Percentiles rank a stretch among this genome's conserved stretches.
Conservation (phyloP, 2,329 filamentous ascomycete genomes). For the Penicillium concentricum region DNA sequence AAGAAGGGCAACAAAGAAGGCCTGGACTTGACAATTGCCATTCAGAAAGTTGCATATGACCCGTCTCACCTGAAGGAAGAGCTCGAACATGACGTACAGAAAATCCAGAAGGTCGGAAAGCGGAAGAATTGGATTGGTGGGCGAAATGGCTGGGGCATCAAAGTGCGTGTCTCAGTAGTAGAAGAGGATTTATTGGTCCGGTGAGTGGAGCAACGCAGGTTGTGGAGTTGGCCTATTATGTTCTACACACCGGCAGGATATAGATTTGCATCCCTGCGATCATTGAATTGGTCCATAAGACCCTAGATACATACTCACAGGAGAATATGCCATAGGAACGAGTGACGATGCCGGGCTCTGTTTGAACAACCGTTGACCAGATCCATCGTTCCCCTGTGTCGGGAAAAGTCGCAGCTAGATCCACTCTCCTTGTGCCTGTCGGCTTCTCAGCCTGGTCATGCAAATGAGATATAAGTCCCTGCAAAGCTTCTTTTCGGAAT, state of each 20-base stretch:
- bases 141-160: slow-evolving; percentile 29
- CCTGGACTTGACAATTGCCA: slow-evolving; percentile 25
- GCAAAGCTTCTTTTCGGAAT: not conserved
- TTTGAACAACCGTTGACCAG: not conserved
- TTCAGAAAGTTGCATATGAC: slow-evolving; percentile 26
- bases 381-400: not conserved
- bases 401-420: not conserved
- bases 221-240: not conserved
- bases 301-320: not conserved
- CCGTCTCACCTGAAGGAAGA: slow-evolving; percentile 26
- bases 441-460: not conserved
- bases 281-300: not conserved
- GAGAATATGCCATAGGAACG: not conserved
- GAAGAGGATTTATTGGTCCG: slow-evolving; percentile 17
- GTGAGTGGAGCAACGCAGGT: not conserved
- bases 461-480: not conserved
- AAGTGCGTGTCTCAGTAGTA: slow-evolving; percentile 19
- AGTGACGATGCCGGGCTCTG: not conserved
- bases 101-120: slow-evolving; percentile 37
- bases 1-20: slow-evolving; percentile 34
- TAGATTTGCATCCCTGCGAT: not conserved
- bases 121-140: slow-evolving; percentile 39
- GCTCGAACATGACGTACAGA: slow-evolving; percentile 25
- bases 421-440: not conserved
- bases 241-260: not conserved